Evolutionary conservation across 176 grass and related monocot species (phyloP), one percentile per base, ranked within the genome.

Genomic region (Neostapfia colusana): DNA sequence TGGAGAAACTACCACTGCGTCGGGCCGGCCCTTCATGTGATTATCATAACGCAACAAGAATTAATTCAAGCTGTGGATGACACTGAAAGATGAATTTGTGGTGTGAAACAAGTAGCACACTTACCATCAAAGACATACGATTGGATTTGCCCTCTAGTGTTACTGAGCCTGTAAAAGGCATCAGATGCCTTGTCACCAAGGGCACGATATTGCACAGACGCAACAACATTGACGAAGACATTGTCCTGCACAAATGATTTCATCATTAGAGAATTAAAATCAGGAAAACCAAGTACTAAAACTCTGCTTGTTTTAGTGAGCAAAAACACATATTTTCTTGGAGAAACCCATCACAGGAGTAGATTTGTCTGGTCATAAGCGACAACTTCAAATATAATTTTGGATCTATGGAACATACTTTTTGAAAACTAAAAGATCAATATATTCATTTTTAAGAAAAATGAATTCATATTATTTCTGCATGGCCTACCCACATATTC

Each of bases 91-190:
- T 71, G 8, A 65, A 72, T 61, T 80, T 61, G 14, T 76, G 24
- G 27, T 77, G 69, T 45, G 6, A 40, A 66, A 54, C 41, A 81
- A 24, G 49, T 44, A 69, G 31, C 5, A 65, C 63, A 3, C 77
- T 69, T 86, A 97, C 93, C 93, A 84, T 97, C 93, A 72, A 97
- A 97, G 58, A 97, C 93, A 90, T 97, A 97, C 10, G 93, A 90
- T 51, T 97, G 93, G 66, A 97, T 97, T 55, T 97, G 93, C 79
- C 78, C 82, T 46, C 85, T 76, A 44, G 93, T 92, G 80, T 97
- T 97, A 69, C 63, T 92, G 42, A 97, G 93, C 87, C 39, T 97
- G 74, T 97, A 97, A 77, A 97, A 97, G 28, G 93, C 93, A 63
- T 97, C 93, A 55, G 90, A 83, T 23, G 93, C 93, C 67, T 90